Conservation (phyloP, 2,329 filamentous ascomycete genomes). For the Purpureocillium lavendulum region DNA sequence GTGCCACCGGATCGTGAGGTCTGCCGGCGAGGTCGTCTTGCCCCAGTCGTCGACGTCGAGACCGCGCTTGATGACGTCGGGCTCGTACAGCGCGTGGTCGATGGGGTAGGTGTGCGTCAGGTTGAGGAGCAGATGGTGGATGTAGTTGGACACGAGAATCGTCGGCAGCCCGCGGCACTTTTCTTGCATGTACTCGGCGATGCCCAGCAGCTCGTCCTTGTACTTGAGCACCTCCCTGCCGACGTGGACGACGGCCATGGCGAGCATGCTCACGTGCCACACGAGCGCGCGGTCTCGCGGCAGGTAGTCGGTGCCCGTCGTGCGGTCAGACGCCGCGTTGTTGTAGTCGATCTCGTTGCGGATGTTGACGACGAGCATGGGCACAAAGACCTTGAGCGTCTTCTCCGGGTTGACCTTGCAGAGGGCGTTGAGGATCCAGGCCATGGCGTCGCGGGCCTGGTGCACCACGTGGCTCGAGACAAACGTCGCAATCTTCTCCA, state of each 20-base stretch:
- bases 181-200: constrained; percentile 93
- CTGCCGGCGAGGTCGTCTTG: constrained; percentile 60
- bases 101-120: constrained; percentile 89
- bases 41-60: constrained; percentile 80
- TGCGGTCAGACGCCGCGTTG: constrained; percentile 87
- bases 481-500: constrained; percentile 89
- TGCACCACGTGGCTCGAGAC: constrained; percentile 92
- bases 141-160: constrained; percentile 94
- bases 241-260: constrained; percentile 97
- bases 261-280: constrained; percentile 94
- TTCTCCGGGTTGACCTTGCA: constrained; percentile 96
- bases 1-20: constrained; percentile 87
- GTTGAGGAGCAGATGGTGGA: constrained; percentile 92
- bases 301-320: constrained; percentile 85
- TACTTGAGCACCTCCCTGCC: constrained; percentile 83
- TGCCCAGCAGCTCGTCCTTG: constrained; percentile 80
- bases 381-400: constrained; percentile 81
- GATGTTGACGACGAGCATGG: constrained; percentile 84
- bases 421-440: constrained; percentile 92
- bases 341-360: constrained; percentile 96
- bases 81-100: constrained; percentile 82
- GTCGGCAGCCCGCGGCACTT: constrained; percentile 90
- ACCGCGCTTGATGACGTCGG: constrained; percentile 61
- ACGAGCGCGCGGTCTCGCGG: constrained; percentile 87
- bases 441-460: constrained; percentile 94